Evolutionary conservation across 441 rosid genomes (phyloP).

Genomic region (Eruca vesicaria): DNA sequence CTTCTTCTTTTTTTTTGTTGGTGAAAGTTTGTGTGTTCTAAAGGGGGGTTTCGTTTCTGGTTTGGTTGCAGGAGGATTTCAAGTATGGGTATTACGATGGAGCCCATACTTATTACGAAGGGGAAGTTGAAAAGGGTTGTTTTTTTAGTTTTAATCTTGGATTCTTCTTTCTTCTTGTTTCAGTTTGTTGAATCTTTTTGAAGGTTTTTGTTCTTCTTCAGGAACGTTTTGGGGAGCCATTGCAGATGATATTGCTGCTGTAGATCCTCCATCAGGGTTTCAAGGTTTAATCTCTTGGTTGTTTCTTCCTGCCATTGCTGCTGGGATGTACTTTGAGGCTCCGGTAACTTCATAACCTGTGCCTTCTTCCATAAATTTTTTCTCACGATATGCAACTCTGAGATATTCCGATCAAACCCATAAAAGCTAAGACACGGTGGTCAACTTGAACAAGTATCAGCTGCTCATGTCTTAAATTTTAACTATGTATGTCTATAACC

Average conservation of each 20-base stretch:
- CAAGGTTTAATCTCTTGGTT: slow-evolving; percentile 85
- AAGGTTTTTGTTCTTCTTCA: slow-evolving; percentile 11
- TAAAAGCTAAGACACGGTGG: background rate
- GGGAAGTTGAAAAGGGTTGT: slow-evolving; percentile 59
- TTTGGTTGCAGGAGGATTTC: slow-evolving; percentile 67
- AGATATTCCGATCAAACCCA: background rate
- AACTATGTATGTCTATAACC: background rate
- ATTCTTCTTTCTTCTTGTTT: background rate
- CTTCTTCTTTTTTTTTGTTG: no score
- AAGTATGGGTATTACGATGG: slow-evolving; percentile 74
- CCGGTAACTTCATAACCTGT: slow-evolving; percentile 45
- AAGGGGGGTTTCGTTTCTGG: background rate
- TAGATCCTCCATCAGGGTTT: slow-evolving; percentile 79
- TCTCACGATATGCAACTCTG: background rate
- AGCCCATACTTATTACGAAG: slow-evolving; percentile 80
- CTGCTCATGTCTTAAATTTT: background rate
- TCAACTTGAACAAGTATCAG: background rate
- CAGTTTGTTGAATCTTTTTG: background rate
- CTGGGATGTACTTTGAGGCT: slow-evolving; percentile 64
- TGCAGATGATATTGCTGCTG: slow-evolving; percentile 56
- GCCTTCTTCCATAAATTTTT: background rate
- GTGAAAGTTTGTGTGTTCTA: background rate
- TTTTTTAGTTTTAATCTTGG: background rate
- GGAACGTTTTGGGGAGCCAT: slow-evolving; percentile 82
- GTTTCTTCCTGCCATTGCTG: slow-evolving; percentile 79